Percentiles rank a stretch among this genome's conserved stretches.
Conservation (phyloP, 1,284 basidiomycete genomes). For the Fomitopsis schrenkii region DNA sequence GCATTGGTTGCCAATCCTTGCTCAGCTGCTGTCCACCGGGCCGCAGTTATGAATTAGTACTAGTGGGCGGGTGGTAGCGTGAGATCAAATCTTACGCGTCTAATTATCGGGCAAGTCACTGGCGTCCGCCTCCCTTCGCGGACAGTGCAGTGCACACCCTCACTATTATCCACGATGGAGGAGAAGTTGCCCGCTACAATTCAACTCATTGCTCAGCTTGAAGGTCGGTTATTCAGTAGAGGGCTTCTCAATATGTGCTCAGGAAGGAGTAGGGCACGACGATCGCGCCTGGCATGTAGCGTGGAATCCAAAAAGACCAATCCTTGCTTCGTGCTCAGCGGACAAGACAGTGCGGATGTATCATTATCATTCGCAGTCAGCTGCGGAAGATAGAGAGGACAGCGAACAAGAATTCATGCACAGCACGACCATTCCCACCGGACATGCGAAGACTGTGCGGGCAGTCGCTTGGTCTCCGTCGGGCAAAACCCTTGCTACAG, state of each 20-base stretch:
- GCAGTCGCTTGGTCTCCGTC: conserved; percentile 88
- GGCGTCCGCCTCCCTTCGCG: too few species aligned
- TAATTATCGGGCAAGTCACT: too few species aligned
- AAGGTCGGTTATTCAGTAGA: neutral
- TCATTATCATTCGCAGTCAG: conserved; percentile 46
- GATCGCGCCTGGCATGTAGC: conserved; percentile 88
- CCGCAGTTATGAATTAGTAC: neutral
- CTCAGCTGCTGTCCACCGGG: too few species aligned
- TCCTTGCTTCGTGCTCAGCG: conserved; percentile 91
- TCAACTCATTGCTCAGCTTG: conserved; percentile 5
- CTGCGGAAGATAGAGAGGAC: conserved; percentile 20
- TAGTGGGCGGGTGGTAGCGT: neutral
- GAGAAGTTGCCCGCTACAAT: conserved; percentile 1
- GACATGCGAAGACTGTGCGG: conserved; percentile 90
- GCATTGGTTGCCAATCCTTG: too few species aligned
- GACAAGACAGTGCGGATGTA: conserved; percentile 92
- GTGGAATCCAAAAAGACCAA: conserved; percentile 84
- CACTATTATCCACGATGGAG: neutral
- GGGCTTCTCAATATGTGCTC: neutral
- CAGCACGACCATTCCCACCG: conserved; percentile 69
- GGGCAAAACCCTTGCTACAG: conserved; percentile 87
- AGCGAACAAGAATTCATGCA: conserved; percentile 43
- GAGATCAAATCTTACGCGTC: neutral
- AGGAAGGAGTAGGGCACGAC: conserved; percentile 57
- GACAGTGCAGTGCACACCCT: neutral